These are phyloP conservation scores for Dioscorea alata DNA, from an alignment of 106 monocot species.

Conservation along the genomic window DNA sequence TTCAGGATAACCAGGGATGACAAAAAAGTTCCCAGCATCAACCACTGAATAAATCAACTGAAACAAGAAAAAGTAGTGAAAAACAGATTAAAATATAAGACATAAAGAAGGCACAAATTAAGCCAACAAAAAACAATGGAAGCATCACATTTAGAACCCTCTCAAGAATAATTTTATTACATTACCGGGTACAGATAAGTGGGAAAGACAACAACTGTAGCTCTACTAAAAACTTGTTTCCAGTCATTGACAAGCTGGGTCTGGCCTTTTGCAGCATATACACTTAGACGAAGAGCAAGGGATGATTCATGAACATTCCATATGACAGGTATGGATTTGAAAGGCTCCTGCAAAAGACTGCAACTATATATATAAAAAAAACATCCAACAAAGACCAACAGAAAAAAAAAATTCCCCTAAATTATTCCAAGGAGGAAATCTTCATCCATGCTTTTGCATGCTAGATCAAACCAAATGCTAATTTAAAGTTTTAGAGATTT, in stretches of 20 bases:
- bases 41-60: conserved; percentile 91
- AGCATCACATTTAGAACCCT: not conserved
- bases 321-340: conserved; percentile 87
- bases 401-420: too few relatives aligned
- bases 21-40: conserved; percentile 81
- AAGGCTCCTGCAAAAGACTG: conserved; percentile 98
- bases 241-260: conserved; percentile 59
- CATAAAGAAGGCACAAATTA: not conserved
- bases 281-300: conserved; percentile 54
- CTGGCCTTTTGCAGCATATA: conserved; percentile 50
- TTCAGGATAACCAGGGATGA: conserved; percentile 71
- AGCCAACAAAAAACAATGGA: conserved; percentile 1
- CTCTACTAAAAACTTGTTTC: conserved; percentile 77
- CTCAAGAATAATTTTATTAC: too few relatives aligned
- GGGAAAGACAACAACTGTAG: conserved; percentile 78
- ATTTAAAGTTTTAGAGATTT: too few relatives aligned
- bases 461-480: too few relatives aligned
- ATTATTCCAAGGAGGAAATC: too few relatives aligned
- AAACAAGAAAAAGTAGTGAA: conserved; percentile 2
- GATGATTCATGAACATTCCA: conserved; percentile 74
- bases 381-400: not conserved
- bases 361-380: conserved; percentile 27
- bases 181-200: conserved; percentile 72
- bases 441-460: too few relatives aligned
- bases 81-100: conserved; percentile 4